Evolutionary conservation across 2,329 filamentous ascomycete species (phyloP).

Genomic region (Huntiella bhutanensis): DNA sequence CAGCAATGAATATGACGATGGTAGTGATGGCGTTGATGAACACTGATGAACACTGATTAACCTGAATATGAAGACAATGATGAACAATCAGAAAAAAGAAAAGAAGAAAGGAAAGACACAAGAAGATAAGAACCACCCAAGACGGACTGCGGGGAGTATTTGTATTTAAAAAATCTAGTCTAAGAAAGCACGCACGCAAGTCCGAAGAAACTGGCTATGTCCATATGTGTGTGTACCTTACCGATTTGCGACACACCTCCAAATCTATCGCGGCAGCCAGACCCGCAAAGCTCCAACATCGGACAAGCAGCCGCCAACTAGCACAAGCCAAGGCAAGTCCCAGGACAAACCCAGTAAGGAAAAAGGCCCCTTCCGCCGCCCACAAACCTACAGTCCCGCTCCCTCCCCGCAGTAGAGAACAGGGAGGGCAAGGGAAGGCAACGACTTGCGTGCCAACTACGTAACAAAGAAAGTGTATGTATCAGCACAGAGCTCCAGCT

Average conservation of each 20-base stretch:
- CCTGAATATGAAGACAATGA: slow-evolving; percentile 3
- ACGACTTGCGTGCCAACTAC: too few species aligned
- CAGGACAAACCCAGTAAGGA: too few species aligned
- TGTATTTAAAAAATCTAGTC: slow-evolving; percentile 5
- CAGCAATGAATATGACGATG: slow-evolving; percentile 2
- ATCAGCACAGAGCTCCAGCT: too few species aligned
- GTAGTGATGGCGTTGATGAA: neutral
- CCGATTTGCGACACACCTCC: neutral
- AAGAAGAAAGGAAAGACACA: slow-evolving; percentile 6
- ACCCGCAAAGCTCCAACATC: slow-evolving; percentile 8
- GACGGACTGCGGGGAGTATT: neutral
- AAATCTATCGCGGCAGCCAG: slow-evolving; percentile 2
- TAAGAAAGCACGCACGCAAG: slow-evolving; percentile 2
- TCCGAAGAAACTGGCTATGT: neutral
- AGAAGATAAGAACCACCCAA: neutral
- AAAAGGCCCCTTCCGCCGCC: too few species aligned
- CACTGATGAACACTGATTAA: slow-evolving; percentile 6
- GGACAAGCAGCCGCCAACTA: neutral
- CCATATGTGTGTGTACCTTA: too few species aligned
- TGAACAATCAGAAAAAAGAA: neutral
- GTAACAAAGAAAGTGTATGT: too few species aligned
- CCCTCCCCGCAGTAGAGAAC: too few species aligned
- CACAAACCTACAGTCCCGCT: too few species aligned
- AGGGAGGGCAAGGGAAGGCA: too few species aligned
- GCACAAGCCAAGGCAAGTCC: too few species aligned